A percentile compares a stretch with the other conserved stretches of the same genome.
phyloP scores from a whole-genome alignment of 805 yeast genomes.

The Lipomyces yamanashiensis region DNA sequence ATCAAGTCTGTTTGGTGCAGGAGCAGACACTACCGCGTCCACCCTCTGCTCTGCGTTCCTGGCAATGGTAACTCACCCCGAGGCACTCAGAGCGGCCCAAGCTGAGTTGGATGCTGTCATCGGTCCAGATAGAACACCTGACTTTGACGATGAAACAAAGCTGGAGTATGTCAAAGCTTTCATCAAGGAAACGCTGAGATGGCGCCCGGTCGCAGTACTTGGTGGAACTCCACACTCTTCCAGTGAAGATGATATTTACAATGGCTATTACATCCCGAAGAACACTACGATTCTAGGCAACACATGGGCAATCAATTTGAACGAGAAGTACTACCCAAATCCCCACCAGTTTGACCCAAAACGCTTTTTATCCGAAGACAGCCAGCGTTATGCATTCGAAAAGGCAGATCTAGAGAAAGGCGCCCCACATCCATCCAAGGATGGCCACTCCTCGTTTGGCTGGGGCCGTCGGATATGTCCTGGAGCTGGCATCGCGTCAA shows the following conservation, averaged over 20 bases:
- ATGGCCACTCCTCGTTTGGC: constrained; percentile 18
- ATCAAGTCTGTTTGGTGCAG: constrained; percentile 9
- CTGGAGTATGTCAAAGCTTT: constrained; percentile 14
- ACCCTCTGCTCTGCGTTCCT: constrained; percentile 2
- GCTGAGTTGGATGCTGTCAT: constrained; percentile 16
- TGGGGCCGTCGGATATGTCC: constrained; percentile 24
- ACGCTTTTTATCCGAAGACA: constrained; percentile 1
- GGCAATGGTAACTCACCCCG: constrained; percentile 17
- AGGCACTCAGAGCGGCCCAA: constrained; percentile 8
- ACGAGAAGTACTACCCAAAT: constrained; percentile 16
- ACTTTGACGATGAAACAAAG: constrained; percentile 9
- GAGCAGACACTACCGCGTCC: constrained; percentile 14
- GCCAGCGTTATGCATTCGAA: not conserved
- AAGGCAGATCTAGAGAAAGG: constrained; percentile 12
- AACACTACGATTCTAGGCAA: constrained; percentile 8
- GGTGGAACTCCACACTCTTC: constrained; percentile 14
- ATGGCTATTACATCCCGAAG: constrained; percentile 15
- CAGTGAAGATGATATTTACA: constrained; percentile 15
- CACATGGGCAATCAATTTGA: constrained; percentile 16
- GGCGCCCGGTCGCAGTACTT: constrained; percentile 13
- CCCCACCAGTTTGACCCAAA: constrained; percentile 15
- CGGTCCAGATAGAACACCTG: constrained; percentile 18
- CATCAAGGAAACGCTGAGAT: constrained; percentile 16
- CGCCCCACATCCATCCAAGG: not conserved
- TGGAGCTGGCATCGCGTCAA: constrained; percentile 16